These are phyloP conservation scores for Theobroma grandiflorum DNA, from an alignment of 441 rosid genomes.

Conservation along the genomic window DNA sequence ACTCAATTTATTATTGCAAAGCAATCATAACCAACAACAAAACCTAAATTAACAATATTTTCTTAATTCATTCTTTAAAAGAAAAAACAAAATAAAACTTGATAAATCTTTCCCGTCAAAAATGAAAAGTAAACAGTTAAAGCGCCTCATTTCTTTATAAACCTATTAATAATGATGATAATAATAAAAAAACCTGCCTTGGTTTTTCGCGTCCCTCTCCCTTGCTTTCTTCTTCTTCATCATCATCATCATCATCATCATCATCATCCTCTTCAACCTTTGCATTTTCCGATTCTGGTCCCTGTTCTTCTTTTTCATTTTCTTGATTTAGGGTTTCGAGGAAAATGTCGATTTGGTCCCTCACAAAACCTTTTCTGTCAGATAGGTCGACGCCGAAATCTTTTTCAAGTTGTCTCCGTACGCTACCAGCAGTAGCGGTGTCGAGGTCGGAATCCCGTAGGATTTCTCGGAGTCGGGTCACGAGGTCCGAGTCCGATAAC, in stretches of 20 bases:
- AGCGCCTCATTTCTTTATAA: not conserved
- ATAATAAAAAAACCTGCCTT: constrained; percentile 22
- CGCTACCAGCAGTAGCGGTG: constrained; percentile 69
- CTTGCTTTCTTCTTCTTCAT: not conserved
- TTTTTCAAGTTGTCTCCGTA: constrained; percentile 71
- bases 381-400: constrained; percentile 67
- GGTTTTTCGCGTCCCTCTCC: constrained; percentile 22
- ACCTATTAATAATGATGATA: not conserved
- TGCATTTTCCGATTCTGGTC: constrained; percentile 8
- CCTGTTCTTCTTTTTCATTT: constrained; percentile 9
- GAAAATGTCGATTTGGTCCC: constrained; percentile 71
- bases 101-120: not conserved
- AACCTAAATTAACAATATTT: not conserved
- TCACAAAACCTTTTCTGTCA: constrained; percentile 59
- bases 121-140: not conserved
- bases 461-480: constrained; percentile 66
- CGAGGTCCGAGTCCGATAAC: constrained; percentile 74
- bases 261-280: constrained; percentile 12
- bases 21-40: not conserved
- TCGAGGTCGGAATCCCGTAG: constrained; percentile 72
- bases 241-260: constrained; percentile 21
- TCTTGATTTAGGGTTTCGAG: constrained; percentile 42
- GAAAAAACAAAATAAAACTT: not conserved
- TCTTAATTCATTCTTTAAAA: not conserved
- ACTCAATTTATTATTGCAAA: not conserved